Conservation (phyloP, 78 protist species). For the Bodo saltans region DNA sequence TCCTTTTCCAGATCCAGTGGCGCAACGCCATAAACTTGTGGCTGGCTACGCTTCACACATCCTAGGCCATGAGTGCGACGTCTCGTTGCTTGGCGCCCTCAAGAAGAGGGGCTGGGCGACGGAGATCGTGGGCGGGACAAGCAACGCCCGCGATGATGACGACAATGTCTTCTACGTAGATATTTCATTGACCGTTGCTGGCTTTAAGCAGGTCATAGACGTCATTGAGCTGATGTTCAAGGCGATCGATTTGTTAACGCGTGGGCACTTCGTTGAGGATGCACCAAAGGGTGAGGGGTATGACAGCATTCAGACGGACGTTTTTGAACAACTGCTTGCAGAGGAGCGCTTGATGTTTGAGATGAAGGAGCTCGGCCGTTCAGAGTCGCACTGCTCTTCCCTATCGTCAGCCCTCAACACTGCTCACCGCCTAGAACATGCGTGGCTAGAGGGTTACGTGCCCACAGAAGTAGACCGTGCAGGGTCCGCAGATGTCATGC, state of each 20-base stretch:
- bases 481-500: background rate
- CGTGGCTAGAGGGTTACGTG: background rate
- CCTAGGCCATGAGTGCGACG: constrained; percentile 67
- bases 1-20: background rate
- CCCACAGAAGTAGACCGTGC: background rate
- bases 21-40: background rate
- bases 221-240: background rate
- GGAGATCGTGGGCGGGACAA: constrained; percentile 32
- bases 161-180: background rate
- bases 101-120: constrained; percentile 26
- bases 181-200: background rate
- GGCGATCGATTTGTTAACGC: background rate
- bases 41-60: constrained; percentile 29
- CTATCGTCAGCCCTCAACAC: background rate
- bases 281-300: too few species aligned
- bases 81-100: constrained; percentile 18
- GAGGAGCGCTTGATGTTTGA: background rate
- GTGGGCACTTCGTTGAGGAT: background rate
- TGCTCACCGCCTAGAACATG: background rate
- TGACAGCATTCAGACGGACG: too few species aligned
- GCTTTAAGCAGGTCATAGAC: background rate
- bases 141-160: background rate
- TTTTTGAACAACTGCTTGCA: background rate
- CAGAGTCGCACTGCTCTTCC: background rate
- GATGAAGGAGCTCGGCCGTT: background rate